Evolutionary conservation across 2,329 filamentous ascomycete species (phyloP).

Genomic region (Fusarium agapanthi): DNA sequence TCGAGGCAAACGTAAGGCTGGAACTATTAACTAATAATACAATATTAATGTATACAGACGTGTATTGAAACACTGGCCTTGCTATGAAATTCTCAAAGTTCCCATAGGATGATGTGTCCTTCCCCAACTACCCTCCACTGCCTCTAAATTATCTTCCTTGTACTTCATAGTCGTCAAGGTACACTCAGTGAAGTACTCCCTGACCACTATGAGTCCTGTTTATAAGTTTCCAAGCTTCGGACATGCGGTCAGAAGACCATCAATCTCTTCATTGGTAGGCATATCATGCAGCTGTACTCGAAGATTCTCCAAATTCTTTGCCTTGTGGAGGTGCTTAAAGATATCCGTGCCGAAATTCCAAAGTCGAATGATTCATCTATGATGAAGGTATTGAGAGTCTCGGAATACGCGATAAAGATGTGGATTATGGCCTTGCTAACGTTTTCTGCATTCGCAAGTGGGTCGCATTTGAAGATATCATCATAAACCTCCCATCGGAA

Average conservation of each 20-base stretch:
- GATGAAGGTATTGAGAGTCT: background rate
- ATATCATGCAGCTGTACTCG: background rate
- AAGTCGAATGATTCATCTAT: no score
- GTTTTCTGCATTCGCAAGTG: no score
- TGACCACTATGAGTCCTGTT: background rate
- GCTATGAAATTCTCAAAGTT: no score
- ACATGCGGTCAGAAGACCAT: background rate
- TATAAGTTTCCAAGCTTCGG: background rate
- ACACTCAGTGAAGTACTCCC: background rate
- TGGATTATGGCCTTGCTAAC: background rate
- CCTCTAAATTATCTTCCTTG: no score
- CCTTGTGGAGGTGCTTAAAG: background rate
- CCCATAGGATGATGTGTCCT: fast-evolving
- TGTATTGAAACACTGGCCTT: background rate
- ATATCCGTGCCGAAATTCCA: background rate
- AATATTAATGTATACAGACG: background rate
- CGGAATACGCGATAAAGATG: background rate
- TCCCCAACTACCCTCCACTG: background rate
- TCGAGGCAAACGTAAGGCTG: background rate
- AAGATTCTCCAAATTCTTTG: background rate
- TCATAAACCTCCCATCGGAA: background rate
- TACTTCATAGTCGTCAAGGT: background rate
- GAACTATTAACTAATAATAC: background rate
- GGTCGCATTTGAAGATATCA: no score
- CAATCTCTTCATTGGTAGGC: background rate